Evolutionary conservation across 2,329 filamentous ascomycete genomes (phyloP).

Genomic region (Hortaea sp.): DNA sequence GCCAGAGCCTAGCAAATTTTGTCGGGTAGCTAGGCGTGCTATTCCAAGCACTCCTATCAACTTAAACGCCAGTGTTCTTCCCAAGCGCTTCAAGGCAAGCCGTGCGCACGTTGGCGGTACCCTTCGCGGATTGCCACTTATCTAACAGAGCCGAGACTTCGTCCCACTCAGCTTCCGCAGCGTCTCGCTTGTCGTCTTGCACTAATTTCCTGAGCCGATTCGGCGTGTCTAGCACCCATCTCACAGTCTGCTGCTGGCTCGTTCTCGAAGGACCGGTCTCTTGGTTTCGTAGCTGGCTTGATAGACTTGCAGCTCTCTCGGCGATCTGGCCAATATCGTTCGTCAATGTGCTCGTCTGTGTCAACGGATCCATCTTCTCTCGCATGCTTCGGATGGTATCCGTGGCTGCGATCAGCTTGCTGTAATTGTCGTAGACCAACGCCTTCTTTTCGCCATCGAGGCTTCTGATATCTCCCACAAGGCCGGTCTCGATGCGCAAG

Average conservation of each 20-base stretch:
- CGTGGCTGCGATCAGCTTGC: slow-evolving; percentile 89
- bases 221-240: slow-evolving; percentile 53
- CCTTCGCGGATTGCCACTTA: slow-evolving; percentile 35
- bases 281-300: slow-evolving; percentile 23
- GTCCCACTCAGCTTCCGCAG: slow-evolving; percentile 46
- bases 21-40: too few relatives aligned
- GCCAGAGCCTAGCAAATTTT: too few relatives aligned
- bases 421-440: slow-evolving; percentile 96
- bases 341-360: slow-evolving; percentile 61
- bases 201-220: slow-evolving; percentile 49
- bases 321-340: slow-evolving; percentile 68
- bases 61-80: too few relatives aligned
- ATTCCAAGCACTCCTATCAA: too few relatives aligned
- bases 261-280: not conserved
- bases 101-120: slow-evolving; percentile 21
- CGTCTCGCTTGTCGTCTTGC: slow-evolving; percentile 48
- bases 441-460: slow-evolving; percentile 95
- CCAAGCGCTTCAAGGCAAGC: not conserved
- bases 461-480: slow-evolving; percentile 70
- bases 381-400: slow-evolving; percentile 91
- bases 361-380: slow-evolving; percentile 68
- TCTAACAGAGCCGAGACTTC: slow-evolving; percentile 30
- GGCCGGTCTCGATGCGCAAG: slow-evolving; percentile 57
- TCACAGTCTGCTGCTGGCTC: slow-evolving; percentile 36
- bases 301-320: slow-evolving; percentile 41